Evolutionary conservation across 495 filamentous ascomycete species (phyloP), one percentile per base, ranked within the genome.

Genomic region (Trichoderma erinaceum): DNA sequence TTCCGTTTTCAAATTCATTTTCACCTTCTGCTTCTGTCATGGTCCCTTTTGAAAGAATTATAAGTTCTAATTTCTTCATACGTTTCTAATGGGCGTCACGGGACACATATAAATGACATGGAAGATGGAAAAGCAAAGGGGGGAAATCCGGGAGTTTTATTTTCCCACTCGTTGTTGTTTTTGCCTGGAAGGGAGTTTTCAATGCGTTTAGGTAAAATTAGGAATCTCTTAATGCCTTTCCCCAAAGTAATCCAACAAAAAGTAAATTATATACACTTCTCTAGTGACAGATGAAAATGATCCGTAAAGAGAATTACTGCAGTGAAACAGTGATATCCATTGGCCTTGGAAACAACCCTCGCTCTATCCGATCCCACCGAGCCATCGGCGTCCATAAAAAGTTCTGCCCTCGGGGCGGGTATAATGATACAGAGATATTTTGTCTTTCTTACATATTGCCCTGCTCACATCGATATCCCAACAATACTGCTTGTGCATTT

Each of bases 401-500:
- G 25, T 29, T 12, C 35, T 61, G 50, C 50, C 25, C n/a, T 61
- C 16, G 11, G 23, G 18, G 25, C 23, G 56, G 56, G 56, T 61
- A 61, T 61, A 61, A 61, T 61, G 25, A 61, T 61, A 61, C 56
- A 61, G 56, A 61, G 23, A 12, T 61, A 61, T 35, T 61, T 61
- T 27, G 8, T 38, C 35, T 38, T 38, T 38, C 35, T 38, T 38
- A 38, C 35, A 38, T 10, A 61, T 61, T 32, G 56, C 56, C 56
- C 56, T 61, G 25, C n/a, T 61, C 56, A 61, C 56, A 25, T 61
- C 56, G 23, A 29, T 11, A 32, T 61, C 11, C 27, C 56, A 29
- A 38, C 25, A 32, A 32, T 18, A 61, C 12, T 18, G 25, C 11
- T 21, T 18, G 27, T 61, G 35, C n/a, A 61, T 61, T 56, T 2